Evolutionary conservation across 805 yeast species (phyloP).

Genomic region (Candida koratica): DNA sequence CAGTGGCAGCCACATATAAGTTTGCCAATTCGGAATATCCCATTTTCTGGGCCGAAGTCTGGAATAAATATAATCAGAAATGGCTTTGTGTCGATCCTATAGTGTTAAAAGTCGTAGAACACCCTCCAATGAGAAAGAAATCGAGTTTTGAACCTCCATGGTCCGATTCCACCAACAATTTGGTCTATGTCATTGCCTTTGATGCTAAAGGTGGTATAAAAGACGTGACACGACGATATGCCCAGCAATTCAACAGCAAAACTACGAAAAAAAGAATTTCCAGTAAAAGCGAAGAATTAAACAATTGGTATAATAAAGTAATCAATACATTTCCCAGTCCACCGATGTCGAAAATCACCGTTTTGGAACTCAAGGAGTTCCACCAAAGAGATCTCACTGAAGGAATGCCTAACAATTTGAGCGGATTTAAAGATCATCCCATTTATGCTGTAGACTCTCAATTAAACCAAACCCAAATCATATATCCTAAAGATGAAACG

Average conservation of each 20-base stretch:
- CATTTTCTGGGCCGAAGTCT: slow-evolving; percentile 89
- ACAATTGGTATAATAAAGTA: slow-evolving; percentile 57
- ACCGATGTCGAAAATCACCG: slow-evolving; percentile 34
- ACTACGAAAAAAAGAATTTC: slow-evolving; percentile 71
- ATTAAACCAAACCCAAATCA: slow-evolving; percentile 64
- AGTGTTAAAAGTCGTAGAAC: slow-evolving; percentile 59
- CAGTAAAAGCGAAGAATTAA: slow-evolving; percentile 48
- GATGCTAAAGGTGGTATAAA: slow-evolving; percentile 61
- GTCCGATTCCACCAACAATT: slow-evolving; percentile 50
- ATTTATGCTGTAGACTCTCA: slow-evolving; percentile 76
- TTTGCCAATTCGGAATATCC: slow-evolving; percentile 48
- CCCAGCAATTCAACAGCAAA: slow-evolving; percentile 65
- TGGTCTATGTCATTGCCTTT: slow-evolving; percentile 75
- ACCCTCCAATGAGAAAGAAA: slow-evolving; percentile 47
- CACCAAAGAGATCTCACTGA: slow-evolving; percentile 61
- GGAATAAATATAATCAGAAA: slow-evolving; percentile 66
- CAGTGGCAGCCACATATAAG: slow-evolving; percentile 1
- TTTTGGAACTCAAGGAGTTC: slow-evolving; percentile 59
- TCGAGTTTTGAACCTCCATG: slow-evolving; percentile 72
- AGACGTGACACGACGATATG: slow-evolving; percentile 85
- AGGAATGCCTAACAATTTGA: slow-evolving; percentile 81
- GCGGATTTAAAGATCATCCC: slow-evolving; percentile 86
- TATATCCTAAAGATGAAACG: slow-evolving; percentile 56
- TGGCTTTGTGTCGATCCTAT: slow-evolving; percentile 91
- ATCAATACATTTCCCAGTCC: slow-evolving; percentile 25